These are phyloP conservation scores for Paraconiothyrium brasiliense DNA, from an alignment of 2,329 filamentous ascomycete species.

Conservation along the genomic window DNA sequence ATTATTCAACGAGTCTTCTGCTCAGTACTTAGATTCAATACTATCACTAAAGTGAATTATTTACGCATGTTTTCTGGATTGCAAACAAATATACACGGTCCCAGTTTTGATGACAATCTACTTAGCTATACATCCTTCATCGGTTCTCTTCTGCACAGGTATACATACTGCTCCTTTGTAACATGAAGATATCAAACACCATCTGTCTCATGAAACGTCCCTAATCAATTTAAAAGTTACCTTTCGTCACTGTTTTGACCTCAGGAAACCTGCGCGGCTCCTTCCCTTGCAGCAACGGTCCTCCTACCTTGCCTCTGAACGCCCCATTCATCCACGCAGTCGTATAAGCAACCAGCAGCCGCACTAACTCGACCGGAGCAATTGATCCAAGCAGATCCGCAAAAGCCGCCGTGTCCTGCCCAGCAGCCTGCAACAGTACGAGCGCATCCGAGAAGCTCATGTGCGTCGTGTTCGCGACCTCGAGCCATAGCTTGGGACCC, in stretches of 20 bases:
- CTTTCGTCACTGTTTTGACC: slow-evolving; percentile 25
- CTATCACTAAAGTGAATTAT: too few species aligned
- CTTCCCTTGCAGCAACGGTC: slow-evolving; percentile 26
- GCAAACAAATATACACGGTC: too few species aligned
- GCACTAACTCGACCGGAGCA: slow-evolving; percentile 18
- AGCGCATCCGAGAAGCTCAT: slow-evolving; percentile 28
- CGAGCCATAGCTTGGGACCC: slow-evolving; percentile 35
- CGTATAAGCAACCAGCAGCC: slow-evolving; percentile 26
- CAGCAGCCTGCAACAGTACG: slow-evolving; percentile 27
- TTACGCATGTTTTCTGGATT: too few species aligned
- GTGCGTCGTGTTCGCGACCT: slow-evolving; percentile 30
- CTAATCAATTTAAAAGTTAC: slow-evolving; percentile 13
- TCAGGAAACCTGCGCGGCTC: slow-evolving; percentile 32
- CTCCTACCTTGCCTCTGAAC: slow-evolving; percentile 26
- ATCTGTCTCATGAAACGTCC: too few species aligned
- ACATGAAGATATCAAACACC: too few species aligned
- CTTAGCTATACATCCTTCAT: not conserved
- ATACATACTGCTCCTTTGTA: too few species aligned
- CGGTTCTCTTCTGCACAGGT: not conserved
- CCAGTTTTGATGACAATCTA: not conserved
- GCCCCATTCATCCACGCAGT: slow-evolving; percentile 29
- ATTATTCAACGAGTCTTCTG: not conserved
- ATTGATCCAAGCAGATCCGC: slow-evolving; percentile 27
- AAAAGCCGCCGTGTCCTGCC: slow-evolving; percentile 23
- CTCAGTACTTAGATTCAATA: too few species aligned